These are phyloP conservation scores for Fusarium globosum DNA, from an alignment of 2,329 filamentous ascomycete genomes.

Conservation along the genomic window DNA sequence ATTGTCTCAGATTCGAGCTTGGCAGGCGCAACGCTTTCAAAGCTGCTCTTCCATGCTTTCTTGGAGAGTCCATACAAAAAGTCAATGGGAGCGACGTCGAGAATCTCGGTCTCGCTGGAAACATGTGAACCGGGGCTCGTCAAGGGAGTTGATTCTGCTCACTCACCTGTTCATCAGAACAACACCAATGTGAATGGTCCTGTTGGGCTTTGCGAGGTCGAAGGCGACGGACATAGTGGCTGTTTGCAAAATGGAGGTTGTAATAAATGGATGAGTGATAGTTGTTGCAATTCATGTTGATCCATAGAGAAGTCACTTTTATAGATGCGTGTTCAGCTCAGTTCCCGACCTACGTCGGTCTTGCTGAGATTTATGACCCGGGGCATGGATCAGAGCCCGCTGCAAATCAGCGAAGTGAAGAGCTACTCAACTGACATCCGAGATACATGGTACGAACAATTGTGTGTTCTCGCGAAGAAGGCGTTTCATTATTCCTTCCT, in stretches of 20 bases:
- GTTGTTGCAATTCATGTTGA: background rate
- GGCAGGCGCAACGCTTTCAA: slow-evolving; percentile 22
- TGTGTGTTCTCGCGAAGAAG: background rate
- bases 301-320: background rate
- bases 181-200: slow-evolving; percentile 28
- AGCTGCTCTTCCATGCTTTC: slow-evolving; percentile 28
- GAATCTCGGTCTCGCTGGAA: slow-evolving; percentile 47
- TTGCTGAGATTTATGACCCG: background rate
- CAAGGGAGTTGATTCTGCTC: fast-evolving
- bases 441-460: background rate
- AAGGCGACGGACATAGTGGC: background rate
- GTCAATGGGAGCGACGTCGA: slow-evolving; percentile 52
- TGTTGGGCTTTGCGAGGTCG: slow-evolving; percentile 14
- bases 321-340: background rate
- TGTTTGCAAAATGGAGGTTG: background rate
- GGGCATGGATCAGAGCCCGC: background rate
- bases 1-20: slow-evolving; percentile 38
- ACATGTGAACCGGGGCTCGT: background rate
- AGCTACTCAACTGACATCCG: background rate
- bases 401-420: background rate
- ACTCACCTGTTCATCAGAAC: slow-evolving; percentile 28
- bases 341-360: background rate
- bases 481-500: background rate
- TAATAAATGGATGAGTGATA: background rate
- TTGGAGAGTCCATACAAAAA: slow-evolving; percentile 39